Conservation (phyloP, 2,329 filamentous ascomycete genomes). For the Sarocladium oryzae region DNA sequence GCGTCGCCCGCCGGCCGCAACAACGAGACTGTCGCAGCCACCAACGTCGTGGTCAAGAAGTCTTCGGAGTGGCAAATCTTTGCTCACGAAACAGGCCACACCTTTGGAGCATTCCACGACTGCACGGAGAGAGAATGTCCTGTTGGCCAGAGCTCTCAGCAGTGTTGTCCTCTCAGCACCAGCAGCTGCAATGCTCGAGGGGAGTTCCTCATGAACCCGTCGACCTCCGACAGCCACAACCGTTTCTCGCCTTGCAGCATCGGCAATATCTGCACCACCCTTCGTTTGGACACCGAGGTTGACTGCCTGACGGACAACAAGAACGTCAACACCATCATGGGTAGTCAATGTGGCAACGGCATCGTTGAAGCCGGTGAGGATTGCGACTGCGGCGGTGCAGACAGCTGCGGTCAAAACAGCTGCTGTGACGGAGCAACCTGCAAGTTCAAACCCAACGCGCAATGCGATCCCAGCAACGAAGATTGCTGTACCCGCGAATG, state of each 20-base stretch:
- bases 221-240: constrained; percentile 64
- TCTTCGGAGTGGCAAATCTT: constrained; percentile 90
- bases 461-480: constrained; percentile 77
- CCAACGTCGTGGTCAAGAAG: constrained; percentile 85
- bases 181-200: constrained; percentile 66
- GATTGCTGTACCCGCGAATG: constrained; percentile 69
- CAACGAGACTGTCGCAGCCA: constrained; percentile 70
- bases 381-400: constrained; percentile 83
- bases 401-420: constrained; percentile 63
- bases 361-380: constrained; percentile 94
- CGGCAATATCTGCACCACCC: constrained; percentile 87
- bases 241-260: constrained; percentile 83
- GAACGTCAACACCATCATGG: constrained; percentile 72
- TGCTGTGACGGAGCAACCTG: constrained; percentile 88
- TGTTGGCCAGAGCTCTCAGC: constrained; percentile 42
- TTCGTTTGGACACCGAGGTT: constrained; percentile 70
- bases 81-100: constrained; percentile 90
- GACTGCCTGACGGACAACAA: constrained; percentile 79
- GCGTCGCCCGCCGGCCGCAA: constrained; percentile 45
- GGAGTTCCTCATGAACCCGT: constrained; percentile 95
- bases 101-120: constrained; percentile 93
- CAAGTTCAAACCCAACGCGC: constrained; percentile 67
- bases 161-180: constrained; percentile 73
- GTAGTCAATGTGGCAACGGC: constrained; percentile 87
- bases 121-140: constrained; percentile 69